phyloP scores from a whole-genome alignment of 495 filamentous ascomycete genomes.

The Penicillium malachiteum region DNA sequence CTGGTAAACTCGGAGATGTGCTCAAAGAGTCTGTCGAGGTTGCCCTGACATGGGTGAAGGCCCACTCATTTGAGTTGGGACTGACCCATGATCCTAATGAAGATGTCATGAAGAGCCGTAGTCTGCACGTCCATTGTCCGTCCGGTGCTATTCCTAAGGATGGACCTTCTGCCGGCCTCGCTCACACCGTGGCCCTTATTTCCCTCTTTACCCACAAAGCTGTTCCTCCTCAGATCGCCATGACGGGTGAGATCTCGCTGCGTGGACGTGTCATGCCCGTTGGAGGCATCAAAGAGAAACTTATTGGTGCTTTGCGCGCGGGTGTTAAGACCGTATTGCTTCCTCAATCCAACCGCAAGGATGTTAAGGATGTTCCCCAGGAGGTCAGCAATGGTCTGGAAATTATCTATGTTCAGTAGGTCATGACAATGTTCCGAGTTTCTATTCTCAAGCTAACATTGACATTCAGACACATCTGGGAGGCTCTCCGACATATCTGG shows the following conservation, averaged over 20 bases:
- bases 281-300: constrained; percentile 97
- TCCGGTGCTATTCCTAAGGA: constrained; percentile 95
- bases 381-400: constrained; percentile 87
- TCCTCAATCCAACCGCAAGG: constrained; percentile 86
- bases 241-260: constrained; percentile 94
- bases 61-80: constrained; percentile 89
- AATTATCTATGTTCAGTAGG: constrained; percentile 85
- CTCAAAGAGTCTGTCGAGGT: constrained; percentile 97
- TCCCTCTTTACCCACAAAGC: constrained; percentile 85
- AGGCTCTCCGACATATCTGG: constrained; percentile 81
- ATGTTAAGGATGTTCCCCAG: constrained; percentile 85
- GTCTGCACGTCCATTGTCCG: constrained; percentile 95
- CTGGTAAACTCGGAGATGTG: constrained; percentile 96
- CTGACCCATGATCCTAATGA: constrained; percentile 76
- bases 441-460: neutral
- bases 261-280: constrained; percentile 85
- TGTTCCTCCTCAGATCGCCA: constrained; percentile 89
- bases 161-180: constrained; percentile 83
- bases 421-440: constrained; percentile 5
- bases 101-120: constrained; percentile 94
- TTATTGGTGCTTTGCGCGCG: constrained; percentile 90
- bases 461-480: constrained; percentile 73
- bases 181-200: constrained; percentile 90
- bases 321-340: constrained; percentile 94
- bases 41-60: constrained; percentile 93